Conservation (phyloP, 306 rosid genomes). For the Alnus glutinosa region DNA sequence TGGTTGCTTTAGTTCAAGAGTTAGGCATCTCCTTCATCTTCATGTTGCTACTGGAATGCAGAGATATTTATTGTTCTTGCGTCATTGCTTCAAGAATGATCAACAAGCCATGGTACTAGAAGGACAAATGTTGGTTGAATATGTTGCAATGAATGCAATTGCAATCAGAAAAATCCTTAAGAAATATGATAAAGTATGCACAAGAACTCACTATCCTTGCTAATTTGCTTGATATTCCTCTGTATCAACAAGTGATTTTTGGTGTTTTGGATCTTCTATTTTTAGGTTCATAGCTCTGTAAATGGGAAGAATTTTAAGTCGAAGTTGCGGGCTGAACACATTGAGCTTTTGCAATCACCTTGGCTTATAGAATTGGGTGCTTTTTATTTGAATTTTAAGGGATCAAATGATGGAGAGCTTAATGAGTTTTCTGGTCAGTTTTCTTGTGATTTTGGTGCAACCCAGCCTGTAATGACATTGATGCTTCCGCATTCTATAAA, state of each 20-base stretch:
- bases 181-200: constrained; percentile 87
- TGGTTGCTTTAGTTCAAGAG: constrained; percentile 74
- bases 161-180: constrained; percentile 89
- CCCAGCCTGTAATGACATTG: constrained; percentile 57
- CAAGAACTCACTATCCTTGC: neutral
- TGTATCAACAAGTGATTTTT: constrained; percentile 7
- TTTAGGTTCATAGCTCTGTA: constrained; percentile 43
- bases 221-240: constrained; percentile 15
- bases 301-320: constrained; percentile 75
- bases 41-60: constrained; percentile 75
- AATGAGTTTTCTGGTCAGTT: constrained; percentile 55
- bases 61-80: constrained; percentile 55
- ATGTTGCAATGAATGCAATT: constrained; percentile 78
- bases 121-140: constrained; percentile 74
- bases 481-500: constrained; percentile 67
- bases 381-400: constrained; percentile 67
- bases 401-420: constrained; percentile 40
- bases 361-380: constrained; percentile 94
- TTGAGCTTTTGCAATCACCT: constrained; percentile 87
- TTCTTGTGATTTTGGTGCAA: constrained; percentile 48
- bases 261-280: neutral
- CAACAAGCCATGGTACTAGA: constrained; percentile 54
- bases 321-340: constrained; percentile 68
- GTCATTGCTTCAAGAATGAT: constrained; percentile 69
- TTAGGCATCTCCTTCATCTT: constrained; percentile 72